Conservation (phyloP, 345 rosid genomes). For the Eucalyptus shirleyi region DNA sequence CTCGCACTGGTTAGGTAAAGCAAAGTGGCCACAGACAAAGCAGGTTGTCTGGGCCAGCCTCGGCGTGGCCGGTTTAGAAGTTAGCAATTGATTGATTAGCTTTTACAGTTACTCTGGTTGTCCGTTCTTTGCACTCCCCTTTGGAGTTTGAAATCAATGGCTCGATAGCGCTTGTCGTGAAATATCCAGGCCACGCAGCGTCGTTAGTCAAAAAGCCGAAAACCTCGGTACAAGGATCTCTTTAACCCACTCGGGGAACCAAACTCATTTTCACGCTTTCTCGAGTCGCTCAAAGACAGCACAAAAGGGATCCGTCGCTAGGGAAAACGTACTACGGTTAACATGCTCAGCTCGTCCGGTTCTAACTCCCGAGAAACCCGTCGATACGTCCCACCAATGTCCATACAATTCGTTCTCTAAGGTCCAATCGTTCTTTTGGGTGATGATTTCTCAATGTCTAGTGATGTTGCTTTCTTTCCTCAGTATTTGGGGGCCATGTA, state of each 20-base stretch:
- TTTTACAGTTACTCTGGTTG: neutral
- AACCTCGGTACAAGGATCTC: neutral
- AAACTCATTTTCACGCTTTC: neutral
- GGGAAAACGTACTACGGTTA: neutral
- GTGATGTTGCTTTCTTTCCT: neutral
- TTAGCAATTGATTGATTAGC: neutral
- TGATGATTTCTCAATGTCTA: neutral
- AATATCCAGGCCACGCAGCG: neutral
- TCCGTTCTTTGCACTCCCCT: neutral
- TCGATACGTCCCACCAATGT: neutral
- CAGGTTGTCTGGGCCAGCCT: neutral
- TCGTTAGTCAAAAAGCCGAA: neutral
- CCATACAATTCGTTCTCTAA: neutral
- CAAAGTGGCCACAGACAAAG: neutral
- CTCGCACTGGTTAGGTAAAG: neutral
- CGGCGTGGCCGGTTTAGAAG: neutral
- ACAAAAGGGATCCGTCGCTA: neutral
- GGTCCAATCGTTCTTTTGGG: neutral
- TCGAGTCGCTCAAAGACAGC: neutral
- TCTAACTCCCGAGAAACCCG: neutral
- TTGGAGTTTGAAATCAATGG: neutral
- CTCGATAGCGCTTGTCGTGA: neutral
- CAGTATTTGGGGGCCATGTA: neutral
- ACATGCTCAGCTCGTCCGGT: neutral
- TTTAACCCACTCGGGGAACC: neutral